Evolutionary conservation across 1,284 basidiomycete genomes (phyloP).

Genomic region (Malassezia japonica): DNA sequence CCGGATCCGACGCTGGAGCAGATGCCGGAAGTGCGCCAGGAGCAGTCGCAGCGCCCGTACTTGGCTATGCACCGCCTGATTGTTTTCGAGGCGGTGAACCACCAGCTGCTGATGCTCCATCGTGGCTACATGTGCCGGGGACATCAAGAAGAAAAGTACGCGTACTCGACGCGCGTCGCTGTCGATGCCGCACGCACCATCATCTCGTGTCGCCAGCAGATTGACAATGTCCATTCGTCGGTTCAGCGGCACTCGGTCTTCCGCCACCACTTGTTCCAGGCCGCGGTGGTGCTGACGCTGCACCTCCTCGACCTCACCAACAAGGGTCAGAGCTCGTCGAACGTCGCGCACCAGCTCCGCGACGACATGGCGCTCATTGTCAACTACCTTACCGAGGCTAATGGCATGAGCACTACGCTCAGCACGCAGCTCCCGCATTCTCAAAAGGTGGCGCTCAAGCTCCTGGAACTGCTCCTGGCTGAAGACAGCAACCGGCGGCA

Average conservation of each 20-base stretch:
- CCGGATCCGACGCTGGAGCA: conserved; percentile 33
- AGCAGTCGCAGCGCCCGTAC: conserved; percentile 32
- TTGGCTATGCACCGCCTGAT: conserved; percentile 29
- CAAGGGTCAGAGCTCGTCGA: conserved; percentile 58
- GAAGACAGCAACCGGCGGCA: conserved; percentile 1
- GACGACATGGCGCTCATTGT: conserved; percentile 16
- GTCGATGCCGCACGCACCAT: conserved; percentile 19
- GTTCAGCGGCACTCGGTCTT: conserved; percentile 51
- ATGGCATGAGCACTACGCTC: not conserved
- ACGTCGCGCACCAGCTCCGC: conserved; percentile 18
- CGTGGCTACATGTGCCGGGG: conserved; percentile 32
- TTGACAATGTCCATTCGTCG: conserved; percentile 18
- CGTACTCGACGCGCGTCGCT: conserved; percentile 24
- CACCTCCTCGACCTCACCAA: conserved; percentile 73
- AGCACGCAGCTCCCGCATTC: not conserved
- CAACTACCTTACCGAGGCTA: conserved; percentile 8
- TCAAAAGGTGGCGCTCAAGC: conserved; percentile 15
- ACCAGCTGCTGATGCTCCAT: conserved; percentile 34
- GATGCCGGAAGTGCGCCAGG: conserved; percentile 24
- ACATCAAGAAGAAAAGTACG: conserved; percentile 32
- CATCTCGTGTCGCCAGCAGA: conserved; percentile 16
- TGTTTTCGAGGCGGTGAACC: conserved; percentile 31
- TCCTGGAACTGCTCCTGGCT: conserved; percentile 8
- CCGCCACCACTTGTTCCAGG: conserved; percentile 58
- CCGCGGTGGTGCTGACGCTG: conserved; percentile 69